Conservation (phyloP, 768 basidiomycete species). For the Leucogyrophana mollusca region DNA sequence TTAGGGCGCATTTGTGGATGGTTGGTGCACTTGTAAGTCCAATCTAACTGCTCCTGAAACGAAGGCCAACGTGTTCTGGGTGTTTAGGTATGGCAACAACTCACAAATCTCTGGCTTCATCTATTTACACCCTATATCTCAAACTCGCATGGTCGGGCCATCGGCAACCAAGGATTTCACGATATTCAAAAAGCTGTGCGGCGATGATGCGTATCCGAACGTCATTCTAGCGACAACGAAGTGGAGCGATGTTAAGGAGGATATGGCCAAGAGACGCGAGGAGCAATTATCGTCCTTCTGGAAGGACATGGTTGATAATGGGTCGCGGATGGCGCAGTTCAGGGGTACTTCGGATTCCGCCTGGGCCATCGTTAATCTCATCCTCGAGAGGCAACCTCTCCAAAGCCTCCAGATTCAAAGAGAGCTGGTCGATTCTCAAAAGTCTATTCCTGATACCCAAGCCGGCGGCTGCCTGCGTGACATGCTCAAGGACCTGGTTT, state of each 20-base stretch:
- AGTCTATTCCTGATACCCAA: too few species aligned
- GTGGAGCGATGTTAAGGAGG: conserved; percentile 25
- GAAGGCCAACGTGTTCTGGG: not conserved
- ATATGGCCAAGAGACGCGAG: conserved; percentile 24
- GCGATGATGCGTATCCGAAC: conserved; percentile 25
- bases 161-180: conserved; percentile 23
- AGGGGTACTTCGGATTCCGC: conserved; percentile 19
- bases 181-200: conserved; percentile 25
- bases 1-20: conserved; percentile 11
- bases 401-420: too few species aligned
- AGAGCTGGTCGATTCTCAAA: too few species aligned
- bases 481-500: too few species aligned
- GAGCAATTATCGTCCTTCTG: conserved; percentile 28
- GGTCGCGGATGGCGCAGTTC: conserved; percentile 26
- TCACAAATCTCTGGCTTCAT: conserved; percentile 29
- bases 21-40: conserved; percentile 22
- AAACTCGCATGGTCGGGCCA: conserved; percentile 30
- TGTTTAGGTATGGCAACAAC: conserved; percentile 20
- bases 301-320: conserved; percentile 22
- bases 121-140: conserved; percentile 35
- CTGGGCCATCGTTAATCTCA: conserved; percentile 23
- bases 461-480: too few species aligned
- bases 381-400: not conserved
- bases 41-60: not conserved
- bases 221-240: conserved; percentile 34